Percentiles rank a stretch among this genome's conserved stretches.
These are phyloP conservation scores for Xylaria multiplex DNA, from an alignment of 2,329 filamentous ascomycete species.

Conservation along the genomic window DNA sequence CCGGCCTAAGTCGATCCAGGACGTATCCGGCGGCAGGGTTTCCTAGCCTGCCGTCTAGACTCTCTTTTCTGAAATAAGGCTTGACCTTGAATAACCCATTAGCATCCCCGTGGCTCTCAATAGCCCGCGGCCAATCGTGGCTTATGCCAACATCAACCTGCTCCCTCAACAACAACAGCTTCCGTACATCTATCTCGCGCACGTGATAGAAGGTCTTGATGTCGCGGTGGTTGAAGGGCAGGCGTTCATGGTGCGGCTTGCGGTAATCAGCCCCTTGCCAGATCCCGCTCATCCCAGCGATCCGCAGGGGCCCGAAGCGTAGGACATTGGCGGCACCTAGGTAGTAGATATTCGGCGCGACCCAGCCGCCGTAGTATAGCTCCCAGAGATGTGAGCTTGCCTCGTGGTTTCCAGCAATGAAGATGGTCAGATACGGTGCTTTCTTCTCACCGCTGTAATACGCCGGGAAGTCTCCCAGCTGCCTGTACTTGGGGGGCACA, in stretches of 20 bases:
- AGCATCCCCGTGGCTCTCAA: slow-evolving; percentile 82
- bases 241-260: slow-evolving; percentile 82
- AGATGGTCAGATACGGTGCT: slow-evolving; percentile 90
- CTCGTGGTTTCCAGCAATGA: slow-evolving; percentile 95
- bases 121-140: slow-evolving; percentile 91
- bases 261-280: slow-evolving; percentile 93
- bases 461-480: slow-evolving; percentile 89
- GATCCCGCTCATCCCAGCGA: slow-evolving; percentile 91
- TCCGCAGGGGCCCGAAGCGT: slow-evolving; percentile 82
- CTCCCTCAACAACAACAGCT: slow-evolving; percentile 82
- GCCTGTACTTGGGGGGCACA: slow-evolving; percentile 86
- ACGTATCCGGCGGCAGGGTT: slow-evolving; percentile 82
- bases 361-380: slow-evolving; percentile 96
- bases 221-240: slow-evolving; percentile 84
- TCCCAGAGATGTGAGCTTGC: slow-evolving; percentile 91
- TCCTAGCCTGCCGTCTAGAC: slow-evolving; percentile 77
- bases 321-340: slow-evolving; percentile 92
- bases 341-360: slow-evolving; percentile 96
- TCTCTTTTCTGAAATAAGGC: slow-evolving; percentile 78
- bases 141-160: slow-evolving; percentile 92
- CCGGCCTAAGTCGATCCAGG: slow-evolving; percentile 81
- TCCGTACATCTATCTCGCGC: slow-evolving; percentile 88
- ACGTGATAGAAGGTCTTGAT: slow-evolving; percentile 88
- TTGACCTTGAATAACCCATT: slow-evolving; percentile 77
- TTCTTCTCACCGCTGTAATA: slow-evolving; percentile 84